Conservation (phyloP, 2,329 filamentous ascomycete genomes). For the Byssothecium circinans region DNA sequence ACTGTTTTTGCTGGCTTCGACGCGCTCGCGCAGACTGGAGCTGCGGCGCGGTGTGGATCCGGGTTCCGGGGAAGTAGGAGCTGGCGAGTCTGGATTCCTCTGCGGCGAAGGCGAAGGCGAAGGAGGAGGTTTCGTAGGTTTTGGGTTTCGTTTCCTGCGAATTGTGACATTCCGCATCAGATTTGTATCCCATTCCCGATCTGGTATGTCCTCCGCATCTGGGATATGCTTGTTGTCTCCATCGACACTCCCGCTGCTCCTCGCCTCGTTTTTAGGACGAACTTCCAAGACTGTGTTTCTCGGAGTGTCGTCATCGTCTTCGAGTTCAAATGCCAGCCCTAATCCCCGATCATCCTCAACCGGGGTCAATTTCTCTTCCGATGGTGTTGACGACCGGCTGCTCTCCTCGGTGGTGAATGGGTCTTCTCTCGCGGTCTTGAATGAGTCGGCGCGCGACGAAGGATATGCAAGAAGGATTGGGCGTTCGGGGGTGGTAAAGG, state of each 20-base stretch:
- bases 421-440: constrained; percentile 50
- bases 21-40: constrained; percentile 36
- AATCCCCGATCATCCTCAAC: constrained; percentile 37
- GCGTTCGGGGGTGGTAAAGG: constrained; percentile 18
- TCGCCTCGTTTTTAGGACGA: constrained; percentile 10
- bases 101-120: constrained; percentile 20
- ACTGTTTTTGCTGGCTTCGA: constrained; percentile 36
- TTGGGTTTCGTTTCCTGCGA: constrained; percentile 39
- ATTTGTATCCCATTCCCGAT: constrained; percentile 45
- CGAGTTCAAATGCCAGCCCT: constrained; percentile 40
- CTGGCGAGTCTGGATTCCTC: constrained; percentile 7
- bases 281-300: constrained; percentile 21
- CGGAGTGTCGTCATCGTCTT: constrained; percentile 36
- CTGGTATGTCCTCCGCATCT: constrained; percentile 28
- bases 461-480: constrained; percentile 38
- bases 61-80: constrained; percentile 19
- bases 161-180: constrained; percentile 48
- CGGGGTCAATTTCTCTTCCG: constrained; percentile 29
- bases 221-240: constrained; percentile 19
- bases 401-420: constrained; percentile 39
- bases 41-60: constrained; percentile 23
- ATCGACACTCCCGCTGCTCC: constrained; percentile 13
- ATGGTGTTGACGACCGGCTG: constrained; percentile 33
- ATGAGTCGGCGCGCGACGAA: constrained; percentile 50
- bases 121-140: constrained; percentile 6